A percentile compares a stretch with the other conserved stretches of the same genome.
phyloP scores from a whole-genome alignment of 371 early-diverging fungal species.

The Mortierella sp. region DNA sequence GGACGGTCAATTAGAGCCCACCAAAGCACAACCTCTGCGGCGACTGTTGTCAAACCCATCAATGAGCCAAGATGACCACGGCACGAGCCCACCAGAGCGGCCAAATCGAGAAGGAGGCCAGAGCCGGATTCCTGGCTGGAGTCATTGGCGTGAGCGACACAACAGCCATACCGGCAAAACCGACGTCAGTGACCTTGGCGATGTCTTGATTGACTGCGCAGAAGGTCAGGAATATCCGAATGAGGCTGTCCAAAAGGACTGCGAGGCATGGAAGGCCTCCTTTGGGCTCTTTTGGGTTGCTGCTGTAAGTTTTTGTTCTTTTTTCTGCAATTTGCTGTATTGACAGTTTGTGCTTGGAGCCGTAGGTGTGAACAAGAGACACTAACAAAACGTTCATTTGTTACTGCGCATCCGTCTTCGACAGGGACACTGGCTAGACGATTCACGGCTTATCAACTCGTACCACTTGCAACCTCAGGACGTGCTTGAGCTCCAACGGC shows the following conservation, averaged over 20 bases:
- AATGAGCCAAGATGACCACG: slow-evolving; percentile 12
- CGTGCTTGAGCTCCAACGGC: slow-evolving; percentile 41
- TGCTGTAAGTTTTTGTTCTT: slow-evolving; percentile 20
- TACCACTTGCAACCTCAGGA: slow-evolving; percentile 40
- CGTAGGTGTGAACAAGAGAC: no score
- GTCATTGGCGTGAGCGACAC: slow-evolving; percentile 41
- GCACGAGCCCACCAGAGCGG: slow-evolving; percentile 27
- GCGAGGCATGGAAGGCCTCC: slow-evolving; percentile 32
- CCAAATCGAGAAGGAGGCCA: slow-evolving; percentile 10
- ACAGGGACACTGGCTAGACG: slow-evolving; percentile 54
- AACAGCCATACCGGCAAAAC: slow-evolving; percentile 28
- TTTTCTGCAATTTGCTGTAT: not conserved
- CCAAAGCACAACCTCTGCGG: slow-evolving; percentile 18
- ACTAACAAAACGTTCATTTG: not conserved
- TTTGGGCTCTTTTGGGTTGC: slow-evolving; percentile 56
- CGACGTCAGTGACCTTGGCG: slow-evolving; percentile 9
- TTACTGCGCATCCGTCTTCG: not conserved
- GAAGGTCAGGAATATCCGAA: slow-evolving; percentile 7
- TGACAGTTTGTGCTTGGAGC: no score
- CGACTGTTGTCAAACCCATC: slow-evolving; percentile 26
- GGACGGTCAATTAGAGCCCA: slow-evolving; percentile 12
- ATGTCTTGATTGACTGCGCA: slow-evolving; percentile 12
- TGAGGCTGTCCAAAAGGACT: slow-evolving; percentile 17
- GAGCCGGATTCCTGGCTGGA: slow-evolving; percentile 30
- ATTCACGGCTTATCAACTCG: slow-evolving; percentile 44